A percentile compares a stretch with the other conserved stretches of the same genome.
Conservation (phyloP, 2,329 filamentous ascomycete species). For the Teratosphaeriaceae sp. region DNA sequence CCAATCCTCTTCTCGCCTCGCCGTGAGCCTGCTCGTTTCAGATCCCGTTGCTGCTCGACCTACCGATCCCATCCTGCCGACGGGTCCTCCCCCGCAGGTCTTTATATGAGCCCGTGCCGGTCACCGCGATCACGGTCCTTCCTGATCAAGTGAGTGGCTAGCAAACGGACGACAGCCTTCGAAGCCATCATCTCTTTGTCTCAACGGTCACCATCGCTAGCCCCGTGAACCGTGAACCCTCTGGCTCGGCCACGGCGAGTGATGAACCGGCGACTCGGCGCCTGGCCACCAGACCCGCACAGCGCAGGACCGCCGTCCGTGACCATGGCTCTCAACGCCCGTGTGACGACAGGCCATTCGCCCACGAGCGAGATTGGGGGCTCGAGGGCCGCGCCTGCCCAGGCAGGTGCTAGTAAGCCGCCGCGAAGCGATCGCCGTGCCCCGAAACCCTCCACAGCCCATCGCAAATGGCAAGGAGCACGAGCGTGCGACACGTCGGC, state of each 20-base stretch:
- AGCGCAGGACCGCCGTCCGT: neutral
- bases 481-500: slow-evolving; percentile 4
- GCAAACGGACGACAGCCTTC: no score
- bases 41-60: neutral
- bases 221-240: slow-evolving; percentile 6
- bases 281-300: neutral
- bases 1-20: slow-evolving; percentile 6
- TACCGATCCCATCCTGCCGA: neutral
- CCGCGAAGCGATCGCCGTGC: neutral
- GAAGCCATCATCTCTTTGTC: slow-evolving; percentile 5
- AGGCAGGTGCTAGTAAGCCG: neutral
- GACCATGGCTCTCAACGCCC: neutral
- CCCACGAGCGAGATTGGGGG: neutral
- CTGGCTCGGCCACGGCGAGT: neutral
- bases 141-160: no score
- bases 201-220: neutral
- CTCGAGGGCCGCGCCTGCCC: neutral
- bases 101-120: neutral
- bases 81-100: slow-evolving; percentile 1
- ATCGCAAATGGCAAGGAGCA: slow-evolving; percentile 6
- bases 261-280: neutral
- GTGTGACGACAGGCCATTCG: slow-evolving; percentile 5
- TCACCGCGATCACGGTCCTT: neutral
- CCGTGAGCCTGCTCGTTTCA: neutral
- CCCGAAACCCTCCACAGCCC: neutral